Percentiles rank a stretch among this genome's conserved stretches.
Conservation (phyloP, 129 eudicot genomes). For the Erigeron canadensis region DNA sequence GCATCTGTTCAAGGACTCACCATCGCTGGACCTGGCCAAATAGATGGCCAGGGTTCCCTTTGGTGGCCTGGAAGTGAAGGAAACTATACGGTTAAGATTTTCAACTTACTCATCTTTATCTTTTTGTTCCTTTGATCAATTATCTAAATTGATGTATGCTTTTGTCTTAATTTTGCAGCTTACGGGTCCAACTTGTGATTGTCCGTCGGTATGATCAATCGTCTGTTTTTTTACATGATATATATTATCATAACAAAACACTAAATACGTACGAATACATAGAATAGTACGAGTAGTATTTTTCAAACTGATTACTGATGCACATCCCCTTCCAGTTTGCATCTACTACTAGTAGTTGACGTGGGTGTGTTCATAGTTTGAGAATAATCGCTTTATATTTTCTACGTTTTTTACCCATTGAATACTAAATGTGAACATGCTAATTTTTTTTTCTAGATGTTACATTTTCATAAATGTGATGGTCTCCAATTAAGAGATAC, state of each 20-base stretch:
- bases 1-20: neutral
- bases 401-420: too few species aligned
- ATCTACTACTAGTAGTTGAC: too few species aligned
- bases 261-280: neutral
- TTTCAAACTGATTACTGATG: too few species aligned
- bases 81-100: neutral
- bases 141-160: too few species aligned
- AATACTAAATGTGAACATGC: neutral
- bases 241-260: too few species aligned
- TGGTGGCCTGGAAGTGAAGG: neutral
- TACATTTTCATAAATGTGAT: neutral
- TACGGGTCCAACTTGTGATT: neutral
- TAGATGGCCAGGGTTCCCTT: neutral
- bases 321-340: too few species aligned
- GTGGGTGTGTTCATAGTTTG: too few species aligned
- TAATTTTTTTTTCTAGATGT: neutral
- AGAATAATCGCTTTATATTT: too few species aligned
- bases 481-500: neutral
- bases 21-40: constrained; percentile 5
- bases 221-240: neutral
- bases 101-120: neutral
- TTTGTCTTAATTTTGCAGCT: neutral
- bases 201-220: neutral
- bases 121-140: neutral
- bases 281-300: too few species aligned